phyloP scores from a whole-genome alignment of 495 filamentous ascomycete genomes.

The Trichoderma gamsii region DNA sequence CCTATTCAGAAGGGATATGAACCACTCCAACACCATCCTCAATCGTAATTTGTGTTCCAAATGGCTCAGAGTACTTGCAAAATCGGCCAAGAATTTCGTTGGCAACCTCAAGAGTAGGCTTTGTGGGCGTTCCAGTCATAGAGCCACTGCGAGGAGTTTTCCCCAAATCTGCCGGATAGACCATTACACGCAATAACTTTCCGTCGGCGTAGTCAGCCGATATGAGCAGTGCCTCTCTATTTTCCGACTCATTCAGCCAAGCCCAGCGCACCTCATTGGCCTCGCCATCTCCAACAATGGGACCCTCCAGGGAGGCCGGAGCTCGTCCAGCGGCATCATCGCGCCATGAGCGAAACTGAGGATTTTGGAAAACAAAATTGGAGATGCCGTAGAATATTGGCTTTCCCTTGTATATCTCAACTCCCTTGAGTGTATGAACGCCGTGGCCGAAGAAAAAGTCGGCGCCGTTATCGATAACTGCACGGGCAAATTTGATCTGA shows the following conservation, averaged over 20 bases:
- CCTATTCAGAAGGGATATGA: background rate
- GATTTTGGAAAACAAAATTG: slow-evolving; percentile 6
- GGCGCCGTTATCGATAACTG: slow-evolving; percentile 3
- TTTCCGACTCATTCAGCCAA: background rate
- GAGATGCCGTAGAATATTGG: background rate
- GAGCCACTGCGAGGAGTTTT: background rate
- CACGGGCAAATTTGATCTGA: background rate
- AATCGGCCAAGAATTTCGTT: background rate
- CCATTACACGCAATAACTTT: background rate
- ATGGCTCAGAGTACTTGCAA: background rate
- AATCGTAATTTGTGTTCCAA: background rate
- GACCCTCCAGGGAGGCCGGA: background rate
- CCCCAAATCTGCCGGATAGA: slow-evolving; percentile 2
- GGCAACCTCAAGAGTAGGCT: background rate
- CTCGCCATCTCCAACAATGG: background rate
- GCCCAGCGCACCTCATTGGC: background rate
- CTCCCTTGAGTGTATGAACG: slow-evolving; percentile 1
- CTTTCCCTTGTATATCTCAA: slow-evolving; percentile 8
- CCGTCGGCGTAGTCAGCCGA: background rate
- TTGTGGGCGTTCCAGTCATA: slow-evolving; percentile 1
- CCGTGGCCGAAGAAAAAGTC: slow-evolving; percentile 6
- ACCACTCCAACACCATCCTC: background rate
- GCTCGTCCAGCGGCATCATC: background rate
- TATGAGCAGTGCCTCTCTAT: background rate
- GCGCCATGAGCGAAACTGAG: slow-evolving; percentile 3